A percentile compares a stretch with the other conserved stretches of the same genome.
phyloP scores from a whole-genome alignment of 208 protist genomes.

The Blechomonas ayalai region DNA sequence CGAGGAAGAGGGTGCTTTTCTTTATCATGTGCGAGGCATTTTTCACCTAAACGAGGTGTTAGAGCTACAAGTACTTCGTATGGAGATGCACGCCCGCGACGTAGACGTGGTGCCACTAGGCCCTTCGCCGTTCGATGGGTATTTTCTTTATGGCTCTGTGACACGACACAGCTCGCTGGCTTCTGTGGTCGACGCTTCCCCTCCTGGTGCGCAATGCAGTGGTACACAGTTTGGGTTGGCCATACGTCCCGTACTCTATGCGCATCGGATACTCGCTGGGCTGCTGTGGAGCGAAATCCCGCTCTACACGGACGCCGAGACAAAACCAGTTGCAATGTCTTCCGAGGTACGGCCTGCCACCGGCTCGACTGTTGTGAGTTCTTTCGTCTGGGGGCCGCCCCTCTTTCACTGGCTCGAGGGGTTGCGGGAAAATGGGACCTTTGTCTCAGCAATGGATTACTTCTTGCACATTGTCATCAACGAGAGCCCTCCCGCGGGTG shows the following conservation, averaged over 20 bases:
- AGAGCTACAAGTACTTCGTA: conserved; percentile 11
- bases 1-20: conserved; percentile 11
- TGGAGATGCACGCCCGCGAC: conserved; percentile 13
- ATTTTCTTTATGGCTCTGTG: conserved; percentile 23
- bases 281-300: conserved; percentile 21
- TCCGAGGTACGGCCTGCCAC: neutral
- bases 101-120: conserved; percentile 36
- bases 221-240: conserved; percentile 5
- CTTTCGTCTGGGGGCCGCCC: conserved; percentile 32
- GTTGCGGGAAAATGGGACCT: conserved; percentile 45
- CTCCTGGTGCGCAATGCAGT: conserved; percentile 1
- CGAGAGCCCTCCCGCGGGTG: conserved; percentile 28
- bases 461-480: conserved; percentile 58
- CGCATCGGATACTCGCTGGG: conserved; percentile 40
- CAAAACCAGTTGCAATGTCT: neutral
- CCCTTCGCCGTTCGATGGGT: conserved; percentile 49
- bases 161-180: conserved; percentile 1
- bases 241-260: conserved; percentile 42
- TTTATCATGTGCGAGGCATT: conserved; percentile 20
- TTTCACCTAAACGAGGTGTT: neutral
- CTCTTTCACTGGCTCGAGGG: conserved; percentile 65
- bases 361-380: conserved; percentile 9
- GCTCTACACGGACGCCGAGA: conserved; percentile 4
- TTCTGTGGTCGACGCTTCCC: neutral
- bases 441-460: conserved; percentile 47